Conservation (phyloP, 306 rosid genomes). For the Fagus crenata region DNA sequence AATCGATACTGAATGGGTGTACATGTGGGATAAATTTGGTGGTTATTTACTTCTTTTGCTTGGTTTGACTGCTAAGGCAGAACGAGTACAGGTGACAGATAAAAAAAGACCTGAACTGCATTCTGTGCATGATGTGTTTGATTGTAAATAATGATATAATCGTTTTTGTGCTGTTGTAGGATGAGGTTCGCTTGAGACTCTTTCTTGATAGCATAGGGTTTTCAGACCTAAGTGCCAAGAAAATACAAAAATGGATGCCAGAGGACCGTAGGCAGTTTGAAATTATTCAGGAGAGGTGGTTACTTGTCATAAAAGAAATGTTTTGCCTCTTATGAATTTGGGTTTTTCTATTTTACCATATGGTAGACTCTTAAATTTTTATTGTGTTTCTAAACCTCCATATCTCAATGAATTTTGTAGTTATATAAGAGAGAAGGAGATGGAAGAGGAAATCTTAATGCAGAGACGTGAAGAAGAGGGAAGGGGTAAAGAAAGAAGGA, state of each 20-base stretch:
- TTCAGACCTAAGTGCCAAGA: slow-evolving; percentile 93
- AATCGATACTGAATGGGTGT: slow-evolving; percentile 98
- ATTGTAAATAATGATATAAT: slow-evolving; percentile 11
- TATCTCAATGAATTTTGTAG: slow-evolving; percentile 43
- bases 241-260: slow-evolving; percentile 99
- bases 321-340: neutral
- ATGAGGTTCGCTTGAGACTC: slow-evolving; percentile 97
- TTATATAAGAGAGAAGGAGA: slow-evolving; percentile 97
- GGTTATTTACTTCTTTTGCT: slow-evolving; percentile 96
- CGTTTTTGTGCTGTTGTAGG: slow-evolving; percentile 47
- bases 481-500: slow-evolving; percentile 97
- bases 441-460: slow-evolving; percentile 98
- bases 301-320: neutral
- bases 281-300: slow-evolving; percentile 93
- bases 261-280: slow-evolving; percentile 97
- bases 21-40: slow-evolving; percentile 99
- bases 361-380: neutral
- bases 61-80: slow-evolving; percentile 98
- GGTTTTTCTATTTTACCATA: neutral
- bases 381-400: slow-evolving; percentile 25
- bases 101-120: slow-evolving; percentile 17
- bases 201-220: slow-evolving; percentile 99
- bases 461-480: slow-evolving; percentile 99
- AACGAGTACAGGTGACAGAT: slow-evolving; percentile 79
- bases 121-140: slow-evolving; percentile 23